Base-by-base conservation (phyloP, 129 eudicot species). In the Cynara cardunculus region DNA sequence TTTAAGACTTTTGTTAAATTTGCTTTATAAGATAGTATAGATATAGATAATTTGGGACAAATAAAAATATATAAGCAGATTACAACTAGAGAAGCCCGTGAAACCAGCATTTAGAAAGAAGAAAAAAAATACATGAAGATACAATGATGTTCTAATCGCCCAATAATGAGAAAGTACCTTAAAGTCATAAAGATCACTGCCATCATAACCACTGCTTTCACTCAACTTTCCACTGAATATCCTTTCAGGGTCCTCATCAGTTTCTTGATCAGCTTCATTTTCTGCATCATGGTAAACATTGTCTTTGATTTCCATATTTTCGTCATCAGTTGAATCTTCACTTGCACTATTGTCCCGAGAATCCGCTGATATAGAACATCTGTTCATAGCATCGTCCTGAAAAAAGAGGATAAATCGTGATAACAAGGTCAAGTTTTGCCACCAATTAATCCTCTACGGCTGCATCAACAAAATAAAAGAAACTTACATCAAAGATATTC, bases 291-390 rank as follows among this genome's bases (percentile, higher is more conserved):
- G 99, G 88, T 90, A 95, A 83, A 94, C 93, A 75, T 88, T 89
- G 37, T 85, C 86, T 78, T 89, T 89, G 9, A 85, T 73, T 78
- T 87, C 91, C 79, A 87, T 26, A 77, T 87, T 87, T 80, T 90
- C 99, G 70, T 92, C 92, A 78, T 92, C 97, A 69, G 84, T 83
- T 62, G 90, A 84, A 87, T 89, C 96, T 56, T 95, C 99, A 87
- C 91, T 95, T 32, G 80, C 97, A 85, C 99, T 94, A 65, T 84
- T 88, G 59, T 85, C 97, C 71, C 78, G 91, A 31, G 99, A 95
- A 62, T 90, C 94, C 18, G 94, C 97, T 28, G 99, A 95, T 75
- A 95, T 95, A 21, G 97, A 95, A 82, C 96, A 92, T 85, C 93
- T 87, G 69, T 85, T 90, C 77, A 89, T 89, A 69, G 78, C 89